These are phyloP conservation scores for Suillus occidentalis DNA, from an alignment of 768 basidiomycete species.

Conservation along the genomic window DNA sequence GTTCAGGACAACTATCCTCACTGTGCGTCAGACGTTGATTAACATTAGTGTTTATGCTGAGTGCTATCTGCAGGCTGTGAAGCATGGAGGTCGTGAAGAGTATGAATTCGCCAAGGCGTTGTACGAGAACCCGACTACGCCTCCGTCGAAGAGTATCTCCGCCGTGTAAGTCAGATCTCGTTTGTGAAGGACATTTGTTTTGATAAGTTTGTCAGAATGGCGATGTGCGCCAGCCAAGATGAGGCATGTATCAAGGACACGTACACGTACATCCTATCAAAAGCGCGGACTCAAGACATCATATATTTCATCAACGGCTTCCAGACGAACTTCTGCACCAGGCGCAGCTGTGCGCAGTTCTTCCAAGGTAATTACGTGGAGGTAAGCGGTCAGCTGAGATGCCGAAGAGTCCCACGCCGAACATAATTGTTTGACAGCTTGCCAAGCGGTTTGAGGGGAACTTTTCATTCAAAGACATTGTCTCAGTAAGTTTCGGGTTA, in stretches of 20 bases:
- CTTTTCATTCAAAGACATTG: slow-evolving; percentile 52
- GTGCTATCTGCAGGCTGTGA: slow-evolving; percentile 52
- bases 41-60: not conserved
- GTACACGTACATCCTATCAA: slow-evolving; percentile 55
- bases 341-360: slow-evolving; percentile 55
- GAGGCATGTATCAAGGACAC: slow-evolving; percentile 58
- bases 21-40: slow-evolving; percentile 39
- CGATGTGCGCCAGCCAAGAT: slow-evolving; percentile 63
- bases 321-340: slow-evolving; percentile 52
- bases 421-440: slow-evolving; percentile 38
- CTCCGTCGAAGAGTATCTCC: slow-evolving; percentile 61
- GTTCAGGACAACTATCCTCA: slow-evolving; percentile 51
- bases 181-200: not conserved
- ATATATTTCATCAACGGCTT: slow-evolving; percentile 64
- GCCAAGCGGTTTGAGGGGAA: slow-evolving; percentile 72
- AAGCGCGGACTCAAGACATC: slow-evolving; percentile 61
- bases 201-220: slow-evolving; percentile 28
- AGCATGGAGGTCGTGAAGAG: slow-evolving; percentile 70
- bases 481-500: slow-evolving; percentile 44
- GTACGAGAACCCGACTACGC: slow-evolving; percentile 71
- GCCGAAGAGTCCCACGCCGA: not conserved
- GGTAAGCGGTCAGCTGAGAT: slow-evolving; percentile 38
- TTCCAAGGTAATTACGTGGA: slow-evolving; percentile 69
- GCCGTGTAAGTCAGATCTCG: slow-evolving; percentile 53
- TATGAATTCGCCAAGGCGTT: slow-evolving; percentile 71